A percentile compares a stretch with the other conserved stretches of the same genome.
These are phyloP conservation scores for Laguncularia racemosa DNA, from an alignment of 345 rosid genomes.

Conservation along the genomic window DNA sequence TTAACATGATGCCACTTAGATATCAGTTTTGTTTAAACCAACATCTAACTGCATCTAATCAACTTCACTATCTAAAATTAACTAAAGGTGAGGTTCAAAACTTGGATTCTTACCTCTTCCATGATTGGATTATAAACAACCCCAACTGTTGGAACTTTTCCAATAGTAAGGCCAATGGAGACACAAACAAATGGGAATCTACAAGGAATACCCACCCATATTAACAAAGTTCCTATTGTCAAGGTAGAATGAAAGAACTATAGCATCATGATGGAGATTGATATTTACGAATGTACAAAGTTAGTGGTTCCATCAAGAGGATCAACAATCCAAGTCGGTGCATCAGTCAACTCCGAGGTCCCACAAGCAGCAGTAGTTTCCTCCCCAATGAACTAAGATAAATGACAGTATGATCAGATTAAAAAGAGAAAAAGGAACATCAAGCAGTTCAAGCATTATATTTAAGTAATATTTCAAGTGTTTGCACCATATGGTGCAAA, in stretches of 20 bases:
- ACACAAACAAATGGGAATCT: conserved; percentile 90
- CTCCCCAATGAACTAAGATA: conserved; percentile 79
- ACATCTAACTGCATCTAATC: no score
- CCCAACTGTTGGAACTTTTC: conserved; percentile 75
- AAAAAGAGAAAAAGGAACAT: no score
- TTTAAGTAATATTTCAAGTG: neutral
- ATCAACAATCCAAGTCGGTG: conserved; percentile 98
- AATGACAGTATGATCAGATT: neutral
- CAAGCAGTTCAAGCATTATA: neutral
- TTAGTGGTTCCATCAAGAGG: conserved; percentile 99
- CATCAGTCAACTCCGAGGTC: conserved; percentile 66
- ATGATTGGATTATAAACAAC: conserved; percentile 92
- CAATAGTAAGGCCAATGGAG: conserved; percentile 90
- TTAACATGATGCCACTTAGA: no score
- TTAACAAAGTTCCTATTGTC: neutral
- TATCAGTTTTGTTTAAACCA: no score
- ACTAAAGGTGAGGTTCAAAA: neutral
- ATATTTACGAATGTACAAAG: conserved; percentile 84
- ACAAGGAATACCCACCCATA: conserved; percentile 6
- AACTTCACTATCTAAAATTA: no score
- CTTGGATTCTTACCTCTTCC: conserved; percentile 57
- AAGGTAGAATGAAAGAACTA: neutral
- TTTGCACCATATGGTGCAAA: neutral
- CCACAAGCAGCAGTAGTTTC: conserved; percentile 93
- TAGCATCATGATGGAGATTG: neutral